Percentiles rank a stretch among this genome's conserved stretches.
Evolutionary conservation across 768 basidiomycete genomes (phyloP).

Genomic region (Leccinum boreale): DNA sequence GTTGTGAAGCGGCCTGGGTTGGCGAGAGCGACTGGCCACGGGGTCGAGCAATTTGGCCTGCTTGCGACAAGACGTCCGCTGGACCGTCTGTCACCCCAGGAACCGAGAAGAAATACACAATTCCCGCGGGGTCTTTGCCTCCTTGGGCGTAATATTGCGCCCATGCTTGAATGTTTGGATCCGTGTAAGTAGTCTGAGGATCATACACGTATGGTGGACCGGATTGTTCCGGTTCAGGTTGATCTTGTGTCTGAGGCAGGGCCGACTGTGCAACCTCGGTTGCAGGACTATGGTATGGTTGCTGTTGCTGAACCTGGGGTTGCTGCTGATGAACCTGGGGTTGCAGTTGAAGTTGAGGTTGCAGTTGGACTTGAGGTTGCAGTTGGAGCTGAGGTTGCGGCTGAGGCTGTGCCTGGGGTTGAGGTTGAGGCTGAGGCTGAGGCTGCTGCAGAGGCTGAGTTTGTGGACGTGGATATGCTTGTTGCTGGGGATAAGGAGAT

Average conservation of each 20-base stretch:
- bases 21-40: conserved; percentile 16
- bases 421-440: conserved; percentile 18
- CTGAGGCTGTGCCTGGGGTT: conserved; percentile 16
- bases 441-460: conserved; percentile 36
- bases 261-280: conserved; percentile 6
- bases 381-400: conserved; percentile 25
- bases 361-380: conserved; percentile 39
- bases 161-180: conserved; percentile 84
- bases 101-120: conserved; percentile 77
- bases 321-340: conserved; percentile 31
- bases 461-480: conserved; percentile 30
- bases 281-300: conserved; percentile 12
- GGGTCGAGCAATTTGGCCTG: conserved; percentile 10
- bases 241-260: conserved; percentile 14
- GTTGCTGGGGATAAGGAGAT: conserved; percentile 32
- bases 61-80: conserved; percentile 9
- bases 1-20: conserved; percentile 15
- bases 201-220: conserved; percentile 58
- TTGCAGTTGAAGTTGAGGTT: conserved; percentile 26
- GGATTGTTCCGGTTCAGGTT: conserved; percentile 19
- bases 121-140: conserved; percentile 67
- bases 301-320: conserved; percentile 30
- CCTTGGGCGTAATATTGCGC: conserved; percentile 83
- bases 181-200: conserved; percentile 64
- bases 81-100: conserved; percentile 62